These are phyloP conservation scores for Colletotrichum lini DNA, from an alignment of 2,329 filamentous ascomycete species.

Conservation along the genomic window DNA sequence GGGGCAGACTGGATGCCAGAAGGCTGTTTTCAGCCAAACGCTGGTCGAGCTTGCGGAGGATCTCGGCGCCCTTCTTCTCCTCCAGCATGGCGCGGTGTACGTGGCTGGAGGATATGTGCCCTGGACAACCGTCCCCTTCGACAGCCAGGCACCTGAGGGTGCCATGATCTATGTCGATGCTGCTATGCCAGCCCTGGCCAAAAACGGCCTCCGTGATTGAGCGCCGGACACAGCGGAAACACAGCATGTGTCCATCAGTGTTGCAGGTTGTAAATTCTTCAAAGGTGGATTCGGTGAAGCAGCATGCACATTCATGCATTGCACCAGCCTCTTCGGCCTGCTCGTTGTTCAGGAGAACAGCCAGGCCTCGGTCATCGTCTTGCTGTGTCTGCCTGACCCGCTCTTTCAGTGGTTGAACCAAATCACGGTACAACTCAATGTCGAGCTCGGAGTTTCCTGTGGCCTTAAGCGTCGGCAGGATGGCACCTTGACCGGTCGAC, in stretches of 20 bases:
- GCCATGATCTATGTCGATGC: constrained; percentile 79
- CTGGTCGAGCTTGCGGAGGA: constrained; percentile 82
- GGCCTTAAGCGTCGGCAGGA: constrained; percentile 73
- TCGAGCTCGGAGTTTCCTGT: constrained; percentile 78
- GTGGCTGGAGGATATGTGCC: constrained; percentile 78
- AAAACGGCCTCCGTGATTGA: constrained; percentile 90
- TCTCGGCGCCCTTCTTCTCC: constrained; percentile 78
- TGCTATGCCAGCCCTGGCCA: constrained; percentile 91
- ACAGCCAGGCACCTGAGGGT: constrained; percentile 89
- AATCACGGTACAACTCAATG: constrained; percentile 70
- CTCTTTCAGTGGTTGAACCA: constrained; percentile 68
- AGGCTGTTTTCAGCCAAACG: constrained; percentile 84
- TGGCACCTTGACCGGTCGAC: constrained; percentile 65
- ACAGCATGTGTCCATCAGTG: constrained; percentile 78
- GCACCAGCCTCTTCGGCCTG: constrained; percentile 71
- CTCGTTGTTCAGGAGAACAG: constrained; percentile 67
- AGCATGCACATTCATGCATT: constrained; percentile 82
- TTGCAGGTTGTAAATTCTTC: constrained; percentile 83
- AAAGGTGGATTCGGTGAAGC: constrained; percentile 79
- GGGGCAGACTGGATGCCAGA: constrained; percentile 78
- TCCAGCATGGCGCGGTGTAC: constrained; percentile 80
- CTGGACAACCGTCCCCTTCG: constrained; percentile 77
- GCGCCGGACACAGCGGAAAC: constrained; percentile 85
- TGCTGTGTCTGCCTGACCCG: constrained; percentile 61
- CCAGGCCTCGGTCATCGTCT: constrained; percentile 66